Evolutionary conservation across 345 rosid species (phyloP), one percentile per base, ranked within the genome.

Genomic region (Kandelia obovata): DNA sequence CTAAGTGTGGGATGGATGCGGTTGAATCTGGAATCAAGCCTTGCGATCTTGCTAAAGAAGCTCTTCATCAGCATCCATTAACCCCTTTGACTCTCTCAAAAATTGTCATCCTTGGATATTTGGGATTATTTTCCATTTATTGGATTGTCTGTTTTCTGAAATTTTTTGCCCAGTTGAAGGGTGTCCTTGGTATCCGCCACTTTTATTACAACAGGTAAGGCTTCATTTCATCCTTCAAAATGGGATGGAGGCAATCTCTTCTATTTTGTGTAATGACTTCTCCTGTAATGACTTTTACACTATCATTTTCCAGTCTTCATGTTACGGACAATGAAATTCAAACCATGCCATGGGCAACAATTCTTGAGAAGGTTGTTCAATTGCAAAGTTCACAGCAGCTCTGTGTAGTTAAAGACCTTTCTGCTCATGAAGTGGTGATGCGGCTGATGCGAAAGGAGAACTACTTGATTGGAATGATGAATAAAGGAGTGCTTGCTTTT

Each of bases 1-100:
- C 99, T 43, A 96, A 96, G 75, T 96, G 99, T 77, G 99, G 99
- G 32, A 88, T 96, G 92, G 92, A 96, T 84, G 97, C 99, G 4
- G 90, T 96, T 74, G 98, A 96, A 70, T 92, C 98, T 31, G 97
- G 99, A 73, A 89, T 80, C 64, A 92, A 83, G 85, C 99, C 96
- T 20, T 96, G 99, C 76, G 97, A 96, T 84, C 97, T 96, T 69
- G 86, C 87, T 25, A 90, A 88, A 77, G 98, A 92, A 88, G 99
- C 98, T 69, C 88, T 96, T 67, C 86, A 84, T 70, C 83, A 71
- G 62, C 96, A 92, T 75, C 99, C 98, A 23, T 83, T 96, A 77
- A 84, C 89, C 60, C 99, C 99, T 65, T 78, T 96, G 74, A 92
- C 99, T 0, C 82, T 89, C 78, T 83, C 94, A 49, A 96, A 85